Evolutionary conservation across 805 yeast species (phyloP).

Genomic region (Metschnikowia picachoensis): DNA sequence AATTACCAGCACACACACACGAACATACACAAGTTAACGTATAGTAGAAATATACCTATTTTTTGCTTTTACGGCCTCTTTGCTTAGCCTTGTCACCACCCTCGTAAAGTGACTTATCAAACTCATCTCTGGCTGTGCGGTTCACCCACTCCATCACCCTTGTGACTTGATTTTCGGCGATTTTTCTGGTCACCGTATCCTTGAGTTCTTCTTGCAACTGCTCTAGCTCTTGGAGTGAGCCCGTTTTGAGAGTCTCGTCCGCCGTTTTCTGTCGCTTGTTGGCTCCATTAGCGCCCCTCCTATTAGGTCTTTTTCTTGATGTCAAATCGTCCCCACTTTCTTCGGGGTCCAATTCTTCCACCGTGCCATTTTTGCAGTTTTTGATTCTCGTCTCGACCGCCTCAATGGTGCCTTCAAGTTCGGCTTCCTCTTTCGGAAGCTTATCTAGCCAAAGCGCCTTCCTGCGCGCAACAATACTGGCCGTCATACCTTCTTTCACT

Average conservation of each 20-base stretch:
- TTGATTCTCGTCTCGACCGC: constrained; percentile 9
- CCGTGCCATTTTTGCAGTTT: constrained; percentile 2
- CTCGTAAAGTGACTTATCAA: constrained; percentile 53
- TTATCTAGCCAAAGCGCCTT: constrained; percentile 47
- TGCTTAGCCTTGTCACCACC: constrained; percentile 42
- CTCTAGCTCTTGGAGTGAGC: constrained; percentile 25
- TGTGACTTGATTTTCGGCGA: constrained; percentile 38
- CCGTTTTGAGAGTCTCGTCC: constrained; percentile 28
- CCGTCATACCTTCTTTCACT: constrained; percentile 48
- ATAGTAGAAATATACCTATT: constrained; percentile 14
- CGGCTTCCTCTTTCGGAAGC: constrained; percentile 28
- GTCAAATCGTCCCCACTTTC: constrained; percentile 27
- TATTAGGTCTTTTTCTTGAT: constrained; percentile 26
- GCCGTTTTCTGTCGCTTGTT: constrained; percentile 36
- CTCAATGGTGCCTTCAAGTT: constrained; percentile 12
- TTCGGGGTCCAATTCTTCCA: constrained; percentile 20
- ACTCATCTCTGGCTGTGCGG: constrained; percentile 48
- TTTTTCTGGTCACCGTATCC: constrained; percentile 29
- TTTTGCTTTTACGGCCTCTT: constrained; percentile 17
- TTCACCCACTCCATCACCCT: constrained; percentile 62
- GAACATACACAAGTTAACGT: not conserved
- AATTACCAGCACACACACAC: not conserved
- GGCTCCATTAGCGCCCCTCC: constrained; percentile 28
- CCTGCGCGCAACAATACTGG: constrained; percentile 57
- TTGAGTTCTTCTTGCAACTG: constrained; percentile 25